Conservation (phyloP, 176 grass and related monocot genomes). For the Urochloa ruziziensis region DNA sequence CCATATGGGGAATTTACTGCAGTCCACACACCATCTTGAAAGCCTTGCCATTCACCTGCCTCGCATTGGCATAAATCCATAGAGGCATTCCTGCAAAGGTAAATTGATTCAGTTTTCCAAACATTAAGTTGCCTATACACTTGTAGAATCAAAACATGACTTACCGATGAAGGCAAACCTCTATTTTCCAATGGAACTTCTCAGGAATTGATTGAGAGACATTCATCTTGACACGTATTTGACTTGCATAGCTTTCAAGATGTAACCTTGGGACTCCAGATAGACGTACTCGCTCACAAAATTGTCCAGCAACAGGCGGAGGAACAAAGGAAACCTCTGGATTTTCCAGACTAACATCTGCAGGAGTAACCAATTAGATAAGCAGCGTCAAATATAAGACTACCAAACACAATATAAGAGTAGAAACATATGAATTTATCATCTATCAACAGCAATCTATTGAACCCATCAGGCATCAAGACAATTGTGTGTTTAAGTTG, state of each 20-base stretch:
- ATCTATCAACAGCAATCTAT: not conserved
- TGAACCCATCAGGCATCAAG: not conserved
- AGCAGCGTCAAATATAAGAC: not conserved
- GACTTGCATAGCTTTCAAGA: conserved; percentile 63
- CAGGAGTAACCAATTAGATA: not conserved
- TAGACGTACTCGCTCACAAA: conserved; percentile 64
- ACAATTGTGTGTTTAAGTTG: not conserved
- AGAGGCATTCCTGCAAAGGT: conserved; percentile 72
- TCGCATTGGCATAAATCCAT: conserved; percentile 66
- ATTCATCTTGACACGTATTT: conserved; percentile 58
- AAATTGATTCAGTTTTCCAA: conserved; percentile 25
- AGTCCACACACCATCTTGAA: conserved; percentile 72
- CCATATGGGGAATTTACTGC: conserved; percentile 66
- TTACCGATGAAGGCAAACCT: conserved; percentile 90
- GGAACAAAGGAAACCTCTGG: conserved; percentile 58
- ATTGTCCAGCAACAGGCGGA: conserved; percentile 41
- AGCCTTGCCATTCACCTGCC: conserved; percentile 59
- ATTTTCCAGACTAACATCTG: conserved; percentile 71
- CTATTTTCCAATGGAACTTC: conserved; percentile 64
- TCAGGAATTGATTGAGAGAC: conserved; percentile 63
- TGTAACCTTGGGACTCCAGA: conserved; percentile 64
- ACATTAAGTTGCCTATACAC: not conserved
- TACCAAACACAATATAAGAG: not conserved
- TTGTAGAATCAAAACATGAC: conserved; percentile 22
- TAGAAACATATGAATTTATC: not conserved